phyloP scores from a whole-genome alignment of 2,329 filamentous ascomycete species.

The Tothia fuscella region DNA sequence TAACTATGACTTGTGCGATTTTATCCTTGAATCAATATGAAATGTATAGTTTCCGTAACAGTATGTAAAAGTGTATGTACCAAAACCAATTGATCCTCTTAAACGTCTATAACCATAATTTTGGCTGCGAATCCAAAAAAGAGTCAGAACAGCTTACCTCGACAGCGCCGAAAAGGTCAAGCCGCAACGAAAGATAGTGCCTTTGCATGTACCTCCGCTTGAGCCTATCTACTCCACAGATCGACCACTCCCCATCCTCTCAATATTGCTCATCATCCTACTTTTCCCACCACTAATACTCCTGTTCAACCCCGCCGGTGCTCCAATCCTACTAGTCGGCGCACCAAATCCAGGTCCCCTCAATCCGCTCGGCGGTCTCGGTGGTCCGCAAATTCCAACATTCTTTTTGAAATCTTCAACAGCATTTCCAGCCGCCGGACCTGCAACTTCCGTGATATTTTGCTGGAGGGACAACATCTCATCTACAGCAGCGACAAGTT shows the following conservation, averaged over 20 bases:
- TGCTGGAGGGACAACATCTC: constrained; percentile 65
- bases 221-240: constrained; percentile 6
- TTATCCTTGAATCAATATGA: too few species aligned
- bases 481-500: constrained; percentile 68
- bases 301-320: constrained; percentile 18
- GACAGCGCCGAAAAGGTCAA: too few species aligned
- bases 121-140: too few species aligned
- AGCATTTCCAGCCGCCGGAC: constrained; percentile 18
- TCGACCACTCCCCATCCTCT: constrained; percentile 61
- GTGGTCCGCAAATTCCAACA: constrained; percentile 25
- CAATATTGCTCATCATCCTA: constrained; percentile 74
- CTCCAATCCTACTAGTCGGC: constrained; percentile 35
- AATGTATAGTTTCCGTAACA: too few species aligned
- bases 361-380: constrained; percentile 48
- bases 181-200: too few species aligned
- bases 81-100: too few species aligned
- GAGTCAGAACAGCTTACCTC: too few species aligned
- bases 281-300: constrained; percentile 41
- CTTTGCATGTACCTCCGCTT: too few species aligned
- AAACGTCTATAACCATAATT: too few species aligned
- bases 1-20: too few species aligned
- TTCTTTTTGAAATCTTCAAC: constrained; percentile 43
- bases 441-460: constrained; percentile 27
- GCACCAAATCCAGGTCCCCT: constrained; percentile 43
- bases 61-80: too few species aligned